These are phyloP conservation scores for Phytopythium montanum DNA, from an alignment of 352 stramenopile genomes.

Conservation along the genomic window DNA sequence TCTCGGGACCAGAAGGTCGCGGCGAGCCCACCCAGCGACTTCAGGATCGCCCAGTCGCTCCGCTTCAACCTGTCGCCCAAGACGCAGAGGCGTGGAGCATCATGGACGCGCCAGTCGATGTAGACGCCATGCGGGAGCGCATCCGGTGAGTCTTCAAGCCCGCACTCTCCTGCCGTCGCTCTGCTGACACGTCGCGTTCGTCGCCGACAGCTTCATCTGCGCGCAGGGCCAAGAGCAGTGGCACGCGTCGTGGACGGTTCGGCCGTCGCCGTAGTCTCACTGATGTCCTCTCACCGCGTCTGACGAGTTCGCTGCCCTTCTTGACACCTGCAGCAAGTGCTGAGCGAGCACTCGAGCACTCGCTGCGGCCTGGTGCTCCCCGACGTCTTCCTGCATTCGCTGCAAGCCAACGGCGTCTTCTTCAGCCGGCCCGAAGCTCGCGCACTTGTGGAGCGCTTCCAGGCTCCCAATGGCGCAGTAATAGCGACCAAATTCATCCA, in stretches of 20 bases:
- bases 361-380: constrained; percentile 34
- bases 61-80: background rate
- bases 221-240: constrained; percentile 34
- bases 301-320: background rate
- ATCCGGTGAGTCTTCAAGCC: constrained; percentile 21
- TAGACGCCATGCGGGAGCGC: constrained; percentile 16
- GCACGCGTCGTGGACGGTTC: constrained; percentile 33
- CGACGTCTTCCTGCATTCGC: constrained; percentile 40
- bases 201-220: constrained; percentile 22
- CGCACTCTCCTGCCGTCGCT: background rate
- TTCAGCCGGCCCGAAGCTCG: constrained; percentile 21
- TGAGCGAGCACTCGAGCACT: constrained; percentile 23
- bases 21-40: background rate
- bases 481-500: constrained; percentile 37
- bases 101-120: constrained; percentile 1
- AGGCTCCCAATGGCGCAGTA: constrained; percentile 35
- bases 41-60: background rate
- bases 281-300: background rate
- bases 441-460: constrained; percentile 41
- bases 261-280: background rate
- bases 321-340: constrained; percentile 17
- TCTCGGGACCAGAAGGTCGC: background rate
- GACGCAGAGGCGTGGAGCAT: background rate
- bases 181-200: background rate
- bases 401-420: constrained; percentile 42